Evolutionary conservation across 129 eudicot genomes (phyloP).

Genomic region (Saposhnikovia divaricata): DNA sequence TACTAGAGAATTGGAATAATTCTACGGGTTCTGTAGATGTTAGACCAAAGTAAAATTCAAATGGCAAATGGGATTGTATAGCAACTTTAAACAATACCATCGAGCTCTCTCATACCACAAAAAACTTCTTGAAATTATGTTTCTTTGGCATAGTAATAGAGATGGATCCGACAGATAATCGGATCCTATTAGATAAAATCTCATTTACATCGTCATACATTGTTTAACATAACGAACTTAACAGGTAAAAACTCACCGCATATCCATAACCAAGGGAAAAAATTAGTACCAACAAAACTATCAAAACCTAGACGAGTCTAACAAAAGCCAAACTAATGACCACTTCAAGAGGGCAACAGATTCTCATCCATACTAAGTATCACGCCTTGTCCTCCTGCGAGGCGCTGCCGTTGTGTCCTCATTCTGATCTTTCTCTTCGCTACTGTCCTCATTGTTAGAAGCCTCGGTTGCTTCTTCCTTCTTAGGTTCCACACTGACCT

Average conservation of each 20-base stretch:
- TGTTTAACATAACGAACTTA: background rate
- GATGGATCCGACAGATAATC: background rate
- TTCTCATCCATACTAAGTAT: slow-evolving; percentile 18
- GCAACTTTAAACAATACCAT: background rate
- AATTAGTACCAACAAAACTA: slow-evolving; percentile 5
- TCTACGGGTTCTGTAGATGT: background rate
- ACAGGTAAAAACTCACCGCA: slow-evolving; percentile 7
- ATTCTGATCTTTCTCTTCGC: slow-evolving; percentile 30
- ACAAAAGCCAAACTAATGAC: slow-evolving; percentile 11
- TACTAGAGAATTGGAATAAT: no score
- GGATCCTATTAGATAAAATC: slow-evolving; percentile 16
- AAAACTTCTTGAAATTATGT: background rate
- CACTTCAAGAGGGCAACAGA: background rate
- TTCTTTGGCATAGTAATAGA: background rate
- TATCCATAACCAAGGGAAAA: slow-evolving; percentile 11
- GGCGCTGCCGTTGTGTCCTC: slow-evolving; percentile 42
- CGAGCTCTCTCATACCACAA: background rate
- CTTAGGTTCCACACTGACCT: slow-evolving; percentile 23
- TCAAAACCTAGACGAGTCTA: slow-evolving; percentile 5
- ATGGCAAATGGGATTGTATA: background rate
- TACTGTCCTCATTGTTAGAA: slow-evolving; percentile 22
- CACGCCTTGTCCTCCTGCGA: slow-evolving; percentile 58
- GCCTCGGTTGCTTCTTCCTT: slow-evolving; percentile 24
- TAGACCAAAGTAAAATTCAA: background rate
- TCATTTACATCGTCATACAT: slow-evolving; percentile 31